Conservation (phyloP, 2,329 filamentous ascomycete species). For the Alternaria arborescens region DNA sequence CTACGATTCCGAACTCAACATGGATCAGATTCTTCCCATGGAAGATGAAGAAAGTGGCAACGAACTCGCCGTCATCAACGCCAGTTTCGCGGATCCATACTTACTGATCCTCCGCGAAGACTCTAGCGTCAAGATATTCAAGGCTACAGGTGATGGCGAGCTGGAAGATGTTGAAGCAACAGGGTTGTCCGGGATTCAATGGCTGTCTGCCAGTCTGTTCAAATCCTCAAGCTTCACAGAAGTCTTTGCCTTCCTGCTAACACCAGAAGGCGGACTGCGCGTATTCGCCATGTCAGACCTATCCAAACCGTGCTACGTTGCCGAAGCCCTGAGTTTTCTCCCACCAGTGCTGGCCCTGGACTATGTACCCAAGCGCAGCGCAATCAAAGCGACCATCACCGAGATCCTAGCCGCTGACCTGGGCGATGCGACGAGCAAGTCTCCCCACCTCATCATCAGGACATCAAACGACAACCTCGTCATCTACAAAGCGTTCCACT, state of each 20-base stretch:
- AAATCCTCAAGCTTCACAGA: constrained; percentile 66
- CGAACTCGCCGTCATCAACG: constrained; percentile 79
- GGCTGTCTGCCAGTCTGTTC: constrained; percentile 86
- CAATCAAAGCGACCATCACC: constrained; percentile 74
- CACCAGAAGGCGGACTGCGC: constrained; percentile 74
- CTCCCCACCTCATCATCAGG: constrained; percentile 83
- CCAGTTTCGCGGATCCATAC: constrained; percentile 88
- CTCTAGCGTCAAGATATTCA: constrained; percentile 77
- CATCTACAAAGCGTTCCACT: constrained; percentile 82
- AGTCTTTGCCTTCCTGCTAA: constrained; percentile 79
- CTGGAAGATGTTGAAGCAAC: constrained; percentile 80
- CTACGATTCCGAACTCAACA: constrained; percentile 87
- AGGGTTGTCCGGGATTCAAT: constrained; percentile 69
- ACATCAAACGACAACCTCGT: constrained; percentile 82
- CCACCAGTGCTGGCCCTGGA: constrained; percentile 79
- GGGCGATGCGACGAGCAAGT: constrained; percentile 74
- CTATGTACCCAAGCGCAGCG: constrained; percentile 73
- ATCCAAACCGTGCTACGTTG: constrained; percentile 73
- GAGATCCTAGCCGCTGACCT: constrained; percentile 87
- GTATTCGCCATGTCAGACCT: constrained; percentile 82
- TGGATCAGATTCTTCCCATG: constrained; percentile 92
- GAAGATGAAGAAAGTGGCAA: constrained; percentile 81
- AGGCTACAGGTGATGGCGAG: constrained; percentile 82
- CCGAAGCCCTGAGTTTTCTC: constrained; percentile 79
- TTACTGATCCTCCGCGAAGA: constrained; percentile 85